phyloP scores from a whole-genome alignment of 1,139 yeast genomes.

The Eremothecium gossypii region DNA sequence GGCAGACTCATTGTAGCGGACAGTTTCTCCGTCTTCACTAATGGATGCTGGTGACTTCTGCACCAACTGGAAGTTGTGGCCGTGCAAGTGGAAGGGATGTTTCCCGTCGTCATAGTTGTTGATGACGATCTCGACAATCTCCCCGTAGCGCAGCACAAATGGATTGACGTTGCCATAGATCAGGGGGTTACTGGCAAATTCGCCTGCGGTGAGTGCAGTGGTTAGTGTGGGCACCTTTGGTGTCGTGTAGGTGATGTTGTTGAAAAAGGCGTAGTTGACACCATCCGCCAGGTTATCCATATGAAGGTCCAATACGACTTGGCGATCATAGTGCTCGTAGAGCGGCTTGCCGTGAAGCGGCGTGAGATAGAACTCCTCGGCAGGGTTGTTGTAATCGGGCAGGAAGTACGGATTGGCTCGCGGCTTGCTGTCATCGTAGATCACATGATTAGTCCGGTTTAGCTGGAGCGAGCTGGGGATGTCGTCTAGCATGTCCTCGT shows the following conservation, averaged over 20 bases:
- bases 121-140: constrained; percentile 56
- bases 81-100: constrained; percentile 80
- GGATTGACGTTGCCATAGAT: constrained; percentile 66
- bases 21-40: constrained; percentile 39
- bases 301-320: constrained; percentile 46
- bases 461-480: constrained; percentile 45
- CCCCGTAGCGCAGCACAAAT: constrained; percentile 50
- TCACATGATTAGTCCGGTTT: constrained; percentile 45
- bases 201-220: constrained; percentile 45
- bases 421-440: constrained; percentile 36
- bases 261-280: constrained; percentile 66
- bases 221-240: constrained; percentile 63
- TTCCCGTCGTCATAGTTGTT: constrained; percentile 67
- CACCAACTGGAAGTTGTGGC: constrained; percentile 63
- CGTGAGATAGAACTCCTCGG: constrained; percentile 49
- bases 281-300: constrained; percentile 70
- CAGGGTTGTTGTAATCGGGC: constrained; percentile 21
- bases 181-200: constrained; percentile 36
- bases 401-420: constrained; percentile 21
- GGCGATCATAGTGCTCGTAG: constrained; percentile 51
- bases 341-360: constrained; percentile 39
- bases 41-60: constrained; percentile 42
- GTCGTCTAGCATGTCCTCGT: constrained; percentile 57
- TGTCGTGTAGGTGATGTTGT: constrained; percentile 49
- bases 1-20: constrained; percentile 40